Conservation (phyloP, 2,329 filamentous ascomycete species). For the Madurella fahalii region DNA sequence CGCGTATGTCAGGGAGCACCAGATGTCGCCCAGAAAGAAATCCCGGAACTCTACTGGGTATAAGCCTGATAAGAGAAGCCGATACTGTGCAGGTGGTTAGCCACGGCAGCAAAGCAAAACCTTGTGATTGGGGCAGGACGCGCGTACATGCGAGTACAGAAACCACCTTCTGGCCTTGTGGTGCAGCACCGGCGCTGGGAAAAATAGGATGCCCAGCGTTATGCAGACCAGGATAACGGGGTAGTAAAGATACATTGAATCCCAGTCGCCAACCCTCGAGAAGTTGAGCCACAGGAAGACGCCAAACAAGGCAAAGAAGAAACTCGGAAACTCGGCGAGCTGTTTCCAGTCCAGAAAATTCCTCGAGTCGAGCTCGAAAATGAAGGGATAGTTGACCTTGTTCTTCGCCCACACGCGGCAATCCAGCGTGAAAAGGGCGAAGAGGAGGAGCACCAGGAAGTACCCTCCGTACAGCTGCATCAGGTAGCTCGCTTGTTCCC, state of each 20-base stretch:
- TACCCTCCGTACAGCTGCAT: slow-evolving; percentile 92
- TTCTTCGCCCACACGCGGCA: slow-evolving; percentile 77
- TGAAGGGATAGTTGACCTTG: slow-evolving; percentile 94
- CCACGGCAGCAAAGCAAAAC: neutral
- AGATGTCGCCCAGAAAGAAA: slow-evolving; percentile 97
- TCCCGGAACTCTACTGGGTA: slow-evolving; percentile 96
- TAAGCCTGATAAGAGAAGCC: slow-evolving; percentile 75
- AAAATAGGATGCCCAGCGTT: slow-evolving; percentile 64
- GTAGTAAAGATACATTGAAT: slow-evolving; percentile 73
- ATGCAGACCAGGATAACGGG: slow-evolving; percentile 74
- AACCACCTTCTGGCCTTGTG: slow-evolving; percentile 80
- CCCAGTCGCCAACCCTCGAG: slow-evolving; percentile 57
- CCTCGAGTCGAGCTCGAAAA: slow-evolving; percentile 91
- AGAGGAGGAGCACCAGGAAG: slow-evolving; percentile 76
- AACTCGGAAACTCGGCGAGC: slow-evolving; percentile 78
- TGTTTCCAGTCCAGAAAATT: slow-evolving; percentile 87
- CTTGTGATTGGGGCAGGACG: neutral
- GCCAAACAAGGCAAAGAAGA: slow-evolving; percentile 74
- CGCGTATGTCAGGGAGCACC: slow-evolving; percentile 89
- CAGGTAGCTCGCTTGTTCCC: slow-evolving; percentile 60
- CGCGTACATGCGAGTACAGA: slow-evolving; percentile 76
- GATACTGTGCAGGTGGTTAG: slow-evolving; percentile 58
- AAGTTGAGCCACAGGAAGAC: slow-evolving; percentile 90
- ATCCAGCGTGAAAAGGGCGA: slow-evolving; percentile 79
- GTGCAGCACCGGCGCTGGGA: slow-evolving; percentile 71